Evolutionary conservation across 306 rosid genomes (phyloP), one percentile per base, ranked within the genome.

Genomic region (Gleditsia sinensis): DNA sequence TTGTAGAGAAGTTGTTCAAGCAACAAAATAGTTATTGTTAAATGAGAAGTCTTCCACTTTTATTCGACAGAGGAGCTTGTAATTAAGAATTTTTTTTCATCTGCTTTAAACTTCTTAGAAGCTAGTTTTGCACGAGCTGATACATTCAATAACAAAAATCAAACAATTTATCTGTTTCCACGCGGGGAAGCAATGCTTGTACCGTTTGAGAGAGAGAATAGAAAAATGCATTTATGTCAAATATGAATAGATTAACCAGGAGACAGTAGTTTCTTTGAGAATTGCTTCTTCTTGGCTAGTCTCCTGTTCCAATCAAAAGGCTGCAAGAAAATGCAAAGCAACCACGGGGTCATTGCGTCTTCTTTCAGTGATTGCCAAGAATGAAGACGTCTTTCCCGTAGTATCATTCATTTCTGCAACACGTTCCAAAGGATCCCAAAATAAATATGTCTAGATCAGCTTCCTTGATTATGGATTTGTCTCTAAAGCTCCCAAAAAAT

Each of bases 251-350:
- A 65, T 78, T 60, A 25, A 91, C 97, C 90, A 69, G 92, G 82
- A 78, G 90, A 88, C 42, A 85, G 89, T 77, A 91, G 76, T 49
- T 85, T 91, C 83, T 70, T 83, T 78, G 96, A 81, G 88, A 86
- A 91, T 21, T 88, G 75, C 81, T 78, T 91, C 73, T 85, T 91
- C 88, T 88, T 86, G 43, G 94, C 88, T 42, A 91, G 68, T 66
- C 81, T 82, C 34, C 86, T 77, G 79, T 91, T 91, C 97, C 92
- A 91, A 77, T 87, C 92, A 57, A 87, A 80, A 40, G 88, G 83
- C 74, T 91, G 90, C 55, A 80, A 87, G 90, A 91, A 85, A 75
- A 91, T 82, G 14, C 90, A 67, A 78, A 76, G 60, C 94, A 91
- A 65, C 94, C 92, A 78, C 90, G 87, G 13, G 72, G 81, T 64